These are phyloP conservation scores for Lavandula angustifolia DNA, from an alignment of 257 asterid species.

Conservation along the genomic window DNA sequence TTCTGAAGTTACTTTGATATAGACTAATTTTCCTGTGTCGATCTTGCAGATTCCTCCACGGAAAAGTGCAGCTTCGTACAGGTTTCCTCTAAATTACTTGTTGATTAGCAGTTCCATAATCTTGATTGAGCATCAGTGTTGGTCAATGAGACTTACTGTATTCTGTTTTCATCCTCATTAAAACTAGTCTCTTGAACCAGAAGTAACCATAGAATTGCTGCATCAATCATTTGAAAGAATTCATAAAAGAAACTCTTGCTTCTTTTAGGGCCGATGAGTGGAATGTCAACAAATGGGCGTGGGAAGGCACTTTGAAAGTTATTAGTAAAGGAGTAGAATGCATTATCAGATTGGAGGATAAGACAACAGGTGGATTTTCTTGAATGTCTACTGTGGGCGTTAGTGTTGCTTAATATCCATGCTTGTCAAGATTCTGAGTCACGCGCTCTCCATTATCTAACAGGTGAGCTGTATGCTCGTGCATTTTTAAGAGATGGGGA, in stretches of 20 bases:
- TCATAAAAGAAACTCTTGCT: constrained; percentile 20
- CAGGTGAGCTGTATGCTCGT: constrained; percentile 97
- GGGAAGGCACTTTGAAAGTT: constrained; percentile 94
- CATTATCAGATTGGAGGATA: constrained; percentile 87
- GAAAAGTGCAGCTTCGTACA: constrained; percentile 89
- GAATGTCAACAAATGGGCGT: constrained; percentile 97
- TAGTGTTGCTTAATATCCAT: constrained; percentile 3
- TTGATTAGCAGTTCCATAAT: constrained; percentile 21
- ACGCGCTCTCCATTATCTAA: constrained; percentile 15
- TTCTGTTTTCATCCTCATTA: constrained; percentile 1
- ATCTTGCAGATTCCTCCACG: constrained; percentile 93
- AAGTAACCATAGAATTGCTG: neutral
- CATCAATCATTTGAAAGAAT: constrained; percentile 20
- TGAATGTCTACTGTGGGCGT: constrained; percentile 6
- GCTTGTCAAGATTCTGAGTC: constrained; percentile 19
- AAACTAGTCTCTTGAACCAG: constrained; percentile 1
- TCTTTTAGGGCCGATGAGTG: constrained; percentile 93
- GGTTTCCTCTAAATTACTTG: constrained; percentile 46
- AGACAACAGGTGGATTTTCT: constrained; percentile 65
- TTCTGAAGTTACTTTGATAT: constrained; percentile 21
- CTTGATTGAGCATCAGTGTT: constrained; percentile 3
- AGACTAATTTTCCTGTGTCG: constrained; percentile 26
- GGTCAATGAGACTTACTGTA: neutral
- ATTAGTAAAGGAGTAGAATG: constrained; percentile 89
- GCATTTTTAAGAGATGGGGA: constrained; percentile 97